Conservation (phyloP, 495 filamentous ascomycete species). For the Cercophora scortea region DNA sequence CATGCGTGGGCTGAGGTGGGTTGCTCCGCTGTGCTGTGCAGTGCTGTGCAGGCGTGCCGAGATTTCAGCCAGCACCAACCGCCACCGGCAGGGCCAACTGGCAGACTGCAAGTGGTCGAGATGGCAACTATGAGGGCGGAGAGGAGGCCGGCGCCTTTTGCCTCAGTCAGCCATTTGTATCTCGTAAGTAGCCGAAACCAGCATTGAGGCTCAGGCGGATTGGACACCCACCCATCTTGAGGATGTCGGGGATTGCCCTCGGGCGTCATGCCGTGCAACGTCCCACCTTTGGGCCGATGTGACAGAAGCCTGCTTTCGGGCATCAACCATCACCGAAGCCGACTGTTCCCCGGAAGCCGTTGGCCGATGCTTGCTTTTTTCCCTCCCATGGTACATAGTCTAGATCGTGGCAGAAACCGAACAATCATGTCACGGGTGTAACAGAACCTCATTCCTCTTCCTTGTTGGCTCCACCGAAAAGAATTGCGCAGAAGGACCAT, state of each 20-base stretch:
- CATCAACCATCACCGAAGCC: slow-evolving; percentile 8
- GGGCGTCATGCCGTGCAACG: slow-evolving; percentile 1
- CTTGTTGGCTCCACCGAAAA: not conserved
- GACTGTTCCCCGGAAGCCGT: not conserved
- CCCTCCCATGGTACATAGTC: not conserved
- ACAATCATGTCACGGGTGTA: not conserved
- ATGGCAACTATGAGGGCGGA: not conserved
- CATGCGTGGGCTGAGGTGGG: not conserved
- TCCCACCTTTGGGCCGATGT: slow-evolving; percentile 1
- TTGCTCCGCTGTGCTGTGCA: not conserved
- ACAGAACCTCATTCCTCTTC: not conserved
- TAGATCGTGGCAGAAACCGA: not conserved
- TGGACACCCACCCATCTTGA: not conserved
- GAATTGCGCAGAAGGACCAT: not conserved
- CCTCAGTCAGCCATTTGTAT: not conserved
- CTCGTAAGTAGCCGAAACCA: too few relatives aligned
- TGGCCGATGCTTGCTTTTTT: not conserved
- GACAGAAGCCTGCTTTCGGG: slow-evolving; percentile 3
- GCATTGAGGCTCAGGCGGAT: not conserved
- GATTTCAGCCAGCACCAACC: not conserved
- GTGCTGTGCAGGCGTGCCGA: not conserved
- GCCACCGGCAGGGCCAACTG: not conserved
- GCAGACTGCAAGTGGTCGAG: not conserved
- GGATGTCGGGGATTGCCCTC: slow-evolving; percentile 5
- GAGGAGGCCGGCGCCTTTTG: not conserved